Percentiles rank a stretch among this genome's conserved stretches.
These are phyloP conservation scores for Phytopythium mirpurense DNA, from an alignment of 352 stramenopile genomes.

Conservation along the genomic window DNA sequence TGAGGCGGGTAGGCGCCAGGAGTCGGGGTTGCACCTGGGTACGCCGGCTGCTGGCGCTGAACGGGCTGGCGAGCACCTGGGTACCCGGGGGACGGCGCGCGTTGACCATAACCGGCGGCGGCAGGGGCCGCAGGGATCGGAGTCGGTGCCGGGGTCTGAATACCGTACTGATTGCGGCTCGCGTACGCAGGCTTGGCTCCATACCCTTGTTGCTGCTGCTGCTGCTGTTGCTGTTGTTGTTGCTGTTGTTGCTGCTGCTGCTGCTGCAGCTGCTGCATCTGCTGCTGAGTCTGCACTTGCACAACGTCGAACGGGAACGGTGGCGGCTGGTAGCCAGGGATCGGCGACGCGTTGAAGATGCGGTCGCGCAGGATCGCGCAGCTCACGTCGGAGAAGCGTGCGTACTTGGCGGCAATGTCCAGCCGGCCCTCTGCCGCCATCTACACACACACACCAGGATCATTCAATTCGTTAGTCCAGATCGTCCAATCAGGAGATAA, in stretches of 20 bases:
- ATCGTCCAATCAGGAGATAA: not conserved
- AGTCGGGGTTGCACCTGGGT: slow-evolving; percentile 16
- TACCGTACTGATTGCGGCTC: slow-evolving; percentile 37
- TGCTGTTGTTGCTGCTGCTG: slow-evolving; percentile 47
- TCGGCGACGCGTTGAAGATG: slow-evolving; percentile 78
- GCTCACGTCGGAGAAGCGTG: slow-evolving; percentile 69
- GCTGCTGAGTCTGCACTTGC: slow-evolving; percentile 46
- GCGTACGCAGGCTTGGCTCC: slow-evolving; percentile 22
- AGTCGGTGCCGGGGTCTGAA: slow-evolving; percentile 24
- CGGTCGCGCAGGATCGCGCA: slow-evolving; percentile 83
- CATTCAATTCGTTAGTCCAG: no score
- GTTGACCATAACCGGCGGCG: slow-evolving; percentile 28
- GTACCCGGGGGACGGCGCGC: slow-evolving; percentile 10
- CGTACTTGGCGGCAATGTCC: slow-evolving; percentile 92
- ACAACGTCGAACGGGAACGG: slow-evolving; percentile 83
- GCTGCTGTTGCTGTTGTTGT: slow-evolving; percentile 22
- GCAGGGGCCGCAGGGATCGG: slow-evolving; percentile 23
- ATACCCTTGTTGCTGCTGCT: slow-evolving; percentile 32
- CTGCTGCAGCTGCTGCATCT: slow-evolving; percentile 58
- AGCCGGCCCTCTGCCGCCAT: slow-evolving; percentile 92
- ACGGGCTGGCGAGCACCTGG: slow-evolving; percentile 24
- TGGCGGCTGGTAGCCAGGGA: slow-evolving; percentile 73
- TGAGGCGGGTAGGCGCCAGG: slow-evolving; percentile 31
- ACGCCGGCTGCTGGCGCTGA: slow-evolving; percentile 24
- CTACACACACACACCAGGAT: slow-evolving; percentile 21